Evolutionary conservation across 2,329 filamentous ascomycete species (phyloP), one percentile per base, ranked within the genome.

Genomic region (Fusarium circinatum): DNA sequence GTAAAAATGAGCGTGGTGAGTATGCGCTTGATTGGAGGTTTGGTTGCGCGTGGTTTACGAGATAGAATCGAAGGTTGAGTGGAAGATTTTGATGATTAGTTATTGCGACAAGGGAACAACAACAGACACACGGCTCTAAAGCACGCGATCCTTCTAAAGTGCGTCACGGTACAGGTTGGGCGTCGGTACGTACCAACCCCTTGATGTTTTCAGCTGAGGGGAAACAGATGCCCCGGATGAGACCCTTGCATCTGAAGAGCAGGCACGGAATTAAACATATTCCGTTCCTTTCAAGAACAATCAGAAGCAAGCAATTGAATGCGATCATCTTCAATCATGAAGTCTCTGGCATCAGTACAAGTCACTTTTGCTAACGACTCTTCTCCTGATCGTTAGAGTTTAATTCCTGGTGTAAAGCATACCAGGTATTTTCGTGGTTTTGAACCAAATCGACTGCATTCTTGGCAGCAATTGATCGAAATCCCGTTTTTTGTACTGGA

Each of bases 101-200:
- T 72, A 65, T 56, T 68, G 71, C 68, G 56, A 72, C 68, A 48
- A 30, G 34, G 26, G 45, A 63, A 57, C 47, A 74, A 60, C 34
- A 64, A 71, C 47, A 73, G 48, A 22, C 38, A 20, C 71, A 65
- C 66, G 65, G 59, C 60, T 51, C 52, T 32, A 48, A 47, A 55
- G 56, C 51, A 73, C 71, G 71, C 71, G 68, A 75, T 75, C 51
- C 47, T 71, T 59, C 56, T 47, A 56, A 72, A 56, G 51, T 74
- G 71, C 71, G 71, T 74, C 71, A 74, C 71, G 68, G 38, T 24
- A 45, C 62, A 66, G 49, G 32, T 52, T 55, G 51, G 47, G 17
- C 52, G 42, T 44, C 22, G 57, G 70, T 73, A 73, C 68, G 69
- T 72, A 72, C 64, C 69, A 45, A 24, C 66, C 66, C 66, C 52